Evolutionary conservation across 2,329 filamentous ascomycete species (phyloP).

Genomic region (Aspergillus sojae): DNA sequence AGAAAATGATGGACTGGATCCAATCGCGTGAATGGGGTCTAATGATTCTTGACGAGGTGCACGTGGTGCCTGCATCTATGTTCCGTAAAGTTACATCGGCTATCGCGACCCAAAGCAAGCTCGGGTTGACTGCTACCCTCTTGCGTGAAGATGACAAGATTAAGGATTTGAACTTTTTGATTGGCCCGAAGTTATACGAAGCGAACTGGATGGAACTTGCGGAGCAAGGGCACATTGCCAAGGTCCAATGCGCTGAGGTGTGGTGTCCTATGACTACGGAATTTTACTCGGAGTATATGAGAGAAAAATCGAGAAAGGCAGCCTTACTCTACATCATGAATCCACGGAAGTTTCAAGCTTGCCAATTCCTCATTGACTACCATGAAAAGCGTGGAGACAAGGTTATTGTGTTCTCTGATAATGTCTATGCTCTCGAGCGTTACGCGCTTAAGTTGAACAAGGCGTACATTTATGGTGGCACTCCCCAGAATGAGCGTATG

Average conservation of each 20-base stretch:
- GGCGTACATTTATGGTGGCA: slow-evolving; percentile 89
- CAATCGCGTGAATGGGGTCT: slow-evolving; percentile 90
- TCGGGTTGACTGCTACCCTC: slow-evolving; percentile 90
- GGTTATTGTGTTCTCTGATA: slow-evolving; percentile 97
- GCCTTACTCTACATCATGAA: slow-evolving; percentile 93
- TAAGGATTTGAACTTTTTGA: slow-evolving; percentile 93
- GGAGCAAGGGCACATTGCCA: slow-evolving; percentile 93
- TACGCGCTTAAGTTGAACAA: slow-evolving; percentile 85
- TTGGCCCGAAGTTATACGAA: slow-evolving; percentile 95
- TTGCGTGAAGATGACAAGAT: slow-evolving; percentile 98
- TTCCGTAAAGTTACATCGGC: slow-evolving; percentile 91
- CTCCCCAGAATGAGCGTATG: slow-evolving; percentile 80
- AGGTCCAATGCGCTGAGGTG: slow-evolving; percentile 96
- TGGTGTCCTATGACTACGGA: slow-evolving; percentile 99
- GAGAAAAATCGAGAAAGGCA: slow-evolving; percentile 67
- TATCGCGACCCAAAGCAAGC: slow-evolving; percentile 93
- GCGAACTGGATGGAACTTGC: slow-evolving; percentile 99
- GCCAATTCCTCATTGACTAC: slow-evolving; percentile 97
- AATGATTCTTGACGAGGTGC: slow-evolving; percentile 96
- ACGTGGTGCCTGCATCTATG: slow-evolving; percentile 95
- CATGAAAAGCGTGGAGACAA: slow-evolving; percentile 95
- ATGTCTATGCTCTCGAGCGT: slow-evolving; percentile 85
- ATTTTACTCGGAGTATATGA: slow-evolving; percentile 93
- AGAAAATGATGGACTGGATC: slow-evolving; percentile 97
- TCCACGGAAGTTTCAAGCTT: slow-evolving; percentile 93